Evolutionary conservation across 495 filamentous ascomycete species (phyloP).

Genomic region (Talaromyces nanjingensis): DNA sequence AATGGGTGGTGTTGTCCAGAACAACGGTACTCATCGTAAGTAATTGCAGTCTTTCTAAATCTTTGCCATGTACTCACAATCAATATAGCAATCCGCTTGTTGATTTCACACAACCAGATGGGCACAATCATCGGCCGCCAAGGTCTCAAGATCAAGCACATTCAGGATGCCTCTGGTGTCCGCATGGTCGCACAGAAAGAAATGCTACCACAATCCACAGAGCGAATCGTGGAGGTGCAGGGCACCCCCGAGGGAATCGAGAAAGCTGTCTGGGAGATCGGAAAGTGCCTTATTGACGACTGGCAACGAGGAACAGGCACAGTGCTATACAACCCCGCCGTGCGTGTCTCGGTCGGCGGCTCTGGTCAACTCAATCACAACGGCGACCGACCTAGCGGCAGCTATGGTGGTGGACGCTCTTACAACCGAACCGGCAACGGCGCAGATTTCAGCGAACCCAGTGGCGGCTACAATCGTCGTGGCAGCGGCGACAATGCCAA

Average conservation of each 20-base stretch:
- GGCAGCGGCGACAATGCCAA: constrained; percentile 71
- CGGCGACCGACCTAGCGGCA: constrained; percentile 28
- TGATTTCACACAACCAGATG: constrained; percentile 99
- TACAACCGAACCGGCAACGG: constrained; percentile 93
- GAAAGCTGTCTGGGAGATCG: constrained; percentile 95
- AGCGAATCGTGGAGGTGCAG: constrained; percentile 93
- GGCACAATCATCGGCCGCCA: constrained; percentile 96
- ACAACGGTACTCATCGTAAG: constrained; percentile 91
- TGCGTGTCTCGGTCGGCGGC: constrained; percentile 64
- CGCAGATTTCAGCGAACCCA: constrained; percentile 88
- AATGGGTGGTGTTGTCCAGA: constrained; percentile 81
- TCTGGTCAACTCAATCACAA: constrained; percentile 40
- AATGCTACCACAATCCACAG: constrained; percentile 98
- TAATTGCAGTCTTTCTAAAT: constrained; percentile 12
- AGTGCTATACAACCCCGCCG: constrained; percentile 91
- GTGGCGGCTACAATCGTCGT: constrained; percentile 60
- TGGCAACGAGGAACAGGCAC: constrained; percentile 95
- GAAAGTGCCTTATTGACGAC: constrained; percentile 96
- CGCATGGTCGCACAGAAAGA: constrained; percentile 99
- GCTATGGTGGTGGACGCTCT: constrained; percentile 58
- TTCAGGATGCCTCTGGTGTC: constrained; percentile 93
- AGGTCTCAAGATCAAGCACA: constrained; percentile 98
- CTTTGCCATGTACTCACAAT: neutral
- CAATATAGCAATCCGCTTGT: constrained; percentile 75
- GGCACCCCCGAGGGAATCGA: constrained; percentile 91